These are phyloP conservation scores for Saksenaea vasiformis DNA, from an alignment of 371 early-diverging fungal genomes.

Conservation along the genomic window DNA sequence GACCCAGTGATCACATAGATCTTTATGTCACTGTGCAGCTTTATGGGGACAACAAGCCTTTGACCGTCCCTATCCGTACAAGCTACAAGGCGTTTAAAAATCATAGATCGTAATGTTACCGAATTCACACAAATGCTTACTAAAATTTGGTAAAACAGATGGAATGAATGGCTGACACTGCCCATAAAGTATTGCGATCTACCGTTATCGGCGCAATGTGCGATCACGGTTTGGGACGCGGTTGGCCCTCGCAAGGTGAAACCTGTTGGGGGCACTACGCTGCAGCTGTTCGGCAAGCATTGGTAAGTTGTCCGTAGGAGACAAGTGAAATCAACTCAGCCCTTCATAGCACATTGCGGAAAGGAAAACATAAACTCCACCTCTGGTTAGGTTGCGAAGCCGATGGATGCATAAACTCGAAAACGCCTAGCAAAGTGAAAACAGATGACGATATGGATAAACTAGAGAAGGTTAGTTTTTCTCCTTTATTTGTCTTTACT, in stretches of 20 bases:
- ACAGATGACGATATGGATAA: constrained; percentile 77
- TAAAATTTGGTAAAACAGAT: constrained; percentile 39
- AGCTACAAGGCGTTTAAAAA: constrained; percentile 62
- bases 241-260: constrained; percentile 72
- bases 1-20: constrained; percentile 55
- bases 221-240: constrained; percentile 83
- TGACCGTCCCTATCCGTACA: constrained; percentile 73
- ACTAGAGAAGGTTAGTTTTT: constrained; percentile 70
- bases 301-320: constrained; percentile 45
- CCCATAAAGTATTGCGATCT: constrained; percentile 87
- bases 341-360: constrained; percentile 64
- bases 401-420: constrained; percentile 57
- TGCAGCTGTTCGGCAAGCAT: constrained; percentile 79
- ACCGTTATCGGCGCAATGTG: constrained; percentile 72
- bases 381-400: constrained; percentile 72
- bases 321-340: neutral
- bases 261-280: constrained; percentile 76
- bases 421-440: constrained; percentile 65
- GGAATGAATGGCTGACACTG: constrained; percentile 92
- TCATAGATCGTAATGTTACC: constrained; percentile 45
- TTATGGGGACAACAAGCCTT: constrained; percentile 76
- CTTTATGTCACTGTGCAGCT: constrained; percentile 75
- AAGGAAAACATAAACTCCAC: constrained; percentile 80
- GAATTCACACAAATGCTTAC: neutral
- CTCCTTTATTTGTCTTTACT: too few species aligned